phyloP scores from a whole-genome alignment of 164 flowering plant genomes.

The Litsea cubeba region DNA sequence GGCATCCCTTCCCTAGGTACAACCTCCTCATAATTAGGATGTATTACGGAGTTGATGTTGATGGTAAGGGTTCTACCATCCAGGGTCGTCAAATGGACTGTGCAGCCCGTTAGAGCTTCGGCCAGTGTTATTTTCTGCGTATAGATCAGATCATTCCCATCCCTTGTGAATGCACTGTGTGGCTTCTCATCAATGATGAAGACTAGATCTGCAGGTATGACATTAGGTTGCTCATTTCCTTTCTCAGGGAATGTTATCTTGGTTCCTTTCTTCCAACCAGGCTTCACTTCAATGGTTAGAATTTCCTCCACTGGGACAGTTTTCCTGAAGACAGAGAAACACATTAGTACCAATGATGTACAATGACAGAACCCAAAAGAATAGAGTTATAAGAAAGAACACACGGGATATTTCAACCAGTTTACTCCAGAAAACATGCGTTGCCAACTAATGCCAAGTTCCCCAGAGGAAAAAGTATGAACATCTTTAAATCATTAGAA shows the following conservation, averaged over 20 bases:
- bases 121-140: constrained; percentile 50
- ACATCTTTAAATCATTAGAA: too few species aligned
- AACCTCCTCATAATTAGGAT: constrained; percentile 58
- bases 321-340: constrained; percentile 26
- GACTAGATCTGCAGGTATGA: constrained; percentile 54
- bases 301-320: constrained; percentile 51
- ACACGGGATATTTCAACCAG: not conserved
- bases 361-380: too few species aligned
- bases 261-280: constrained; percentile 94
- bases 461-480: too few species aligned
- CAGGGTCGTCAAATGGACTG: constrained; percentile 50
- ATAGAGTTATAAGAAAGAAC: not conserved
- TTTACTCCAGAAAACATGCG: too few species aligned
- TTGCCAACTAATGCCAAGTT: too few species aligned
- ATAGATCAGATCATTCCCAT: constrained; percentile 62
- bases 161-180: constrained; percentile 61
- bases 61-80: constrained; percentile 66
- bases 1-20: constrained; percentile 83
- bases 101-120: constrained; percentile 65
- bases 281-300: constrained; percentile 57
- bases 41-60: constrained; percentile 50
- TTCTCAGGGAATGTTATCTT: constrained; percentile 62
- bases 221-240: constrained; percentile 44
- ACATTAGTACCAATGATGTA: not conserved
- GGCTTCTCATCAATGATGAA: constrained; percentile 83